Evolutionary conservation across 2,329 filamentous ascomycete genomes (phyloP), one percentile per base, ranked within the genome.

Genomic region (Ophiostoma ulmi): DNA sequence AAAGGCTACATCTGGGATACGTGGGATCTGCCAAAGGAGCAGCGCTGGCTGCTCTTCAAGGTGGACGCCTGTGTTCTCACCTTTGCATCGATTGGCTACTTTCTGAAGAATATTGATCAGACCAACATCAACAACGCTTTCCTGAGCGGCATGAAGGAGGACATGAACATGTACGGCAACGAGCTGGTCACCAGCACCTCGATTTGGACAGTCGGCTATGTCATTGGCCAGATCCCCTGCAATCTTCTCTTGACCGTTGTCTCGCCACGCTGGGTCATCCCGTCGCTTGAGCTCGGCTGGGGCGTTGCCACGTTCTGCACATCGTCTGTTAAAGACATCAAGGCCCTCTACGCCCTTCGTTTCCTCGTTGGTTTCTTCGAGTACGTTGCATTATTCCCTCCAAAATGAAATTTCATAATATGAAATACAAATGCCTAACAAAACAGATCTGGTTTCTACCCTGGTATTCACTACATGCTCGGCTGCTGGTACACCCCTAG

Each of bases 401-500:
- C 3, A 3, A 4, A 31, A 31, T 31, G 3, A 31, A 31, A 31
- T 31, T 31, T 31, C 31, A 31, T 31, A 31, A 31, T 31, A 31
- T 31, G 31, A 31, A 31, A 31, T 31, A 39, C 38, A 58, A 17
- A 5, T 26, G 7, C 4, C 52, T 58, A 58, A 58, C 52, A 13
- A 31, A 26, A 11, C 52, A 58, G 52, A 64, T 64, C 69, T 76
- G 3, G 84, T 0, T 86, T 86, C 66, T 85, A 83, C 65, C 85
- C 86, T 0, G 86, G 85, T 36, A 81, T 87, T 63, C 80, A 82
- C 72, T 83, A 82, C 71, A 78, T 82, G 69, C 77, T 83, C 2
- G 81, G 81, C 7, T 79, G 84, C 0, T 90, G 87, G 87, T 90
- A 89, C 74, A 89, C 83, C 0, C 81, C 83, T 20, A 79, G 81